A percentile compares a stretch with the other conserved stretches of the same genome.
phyloP scores from a whole-genome alignment of 2,329 filamentous ascomycete genomes.

The Aspergillus viridinutans region DNA sequence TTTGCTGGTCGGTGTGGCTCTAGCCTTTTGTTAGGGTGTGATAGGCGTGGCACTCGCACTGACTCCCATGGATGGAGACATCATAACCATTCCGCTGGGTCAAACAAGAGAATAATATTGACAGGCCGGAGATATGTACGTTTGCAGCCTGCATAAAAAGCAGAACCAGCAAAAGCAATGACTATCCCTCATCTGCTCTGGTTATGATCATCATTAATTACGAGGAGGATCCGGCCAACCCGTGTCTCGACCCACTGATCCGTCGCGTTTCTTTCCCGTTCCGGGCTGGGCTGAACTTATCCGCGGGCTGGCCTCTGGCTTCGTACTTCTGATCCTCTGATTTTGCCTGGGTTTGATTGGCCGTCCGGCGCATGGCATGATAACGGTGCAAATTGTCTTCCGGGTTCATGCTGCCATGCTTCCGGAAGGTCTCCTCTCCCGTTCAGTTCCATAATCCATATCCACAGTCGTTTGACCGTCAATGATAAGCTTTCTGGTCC shows the following conservation, averaged over 20 bases:
- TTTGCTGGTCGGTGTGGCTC: neutral
- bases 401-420: neutral
- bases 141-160: neutral
- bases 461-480: neutral
- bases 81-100: neutral
- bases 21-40: neutral
- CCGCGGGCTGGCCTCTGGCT: neutral
- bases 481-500: neutral
- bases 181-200: neutral
- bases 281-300: neutral
- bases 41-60: neutral
- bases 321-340: neutral
- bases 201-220: neutral
- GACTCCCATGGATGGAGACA: neutral
- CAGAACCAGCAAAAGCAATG: neutral
- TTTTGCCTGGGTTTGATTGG: neutral
- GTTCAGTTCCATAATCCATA: no score
- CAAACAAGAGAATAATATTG: neutral
- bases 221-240: neutral
- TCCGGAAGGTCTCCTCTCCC: no score
- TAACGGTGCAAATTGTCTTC: neutral
- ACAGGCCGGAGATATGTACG: neutral
- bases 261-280: neutral
- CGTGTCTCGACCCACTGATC: neutral
- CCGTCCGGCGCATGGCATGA: neutral